Evolutionary conservation across 2,329 filamentous ascomycete species (phyloP).

Genomic region (Emergomyces pasteurianus): DNA sequence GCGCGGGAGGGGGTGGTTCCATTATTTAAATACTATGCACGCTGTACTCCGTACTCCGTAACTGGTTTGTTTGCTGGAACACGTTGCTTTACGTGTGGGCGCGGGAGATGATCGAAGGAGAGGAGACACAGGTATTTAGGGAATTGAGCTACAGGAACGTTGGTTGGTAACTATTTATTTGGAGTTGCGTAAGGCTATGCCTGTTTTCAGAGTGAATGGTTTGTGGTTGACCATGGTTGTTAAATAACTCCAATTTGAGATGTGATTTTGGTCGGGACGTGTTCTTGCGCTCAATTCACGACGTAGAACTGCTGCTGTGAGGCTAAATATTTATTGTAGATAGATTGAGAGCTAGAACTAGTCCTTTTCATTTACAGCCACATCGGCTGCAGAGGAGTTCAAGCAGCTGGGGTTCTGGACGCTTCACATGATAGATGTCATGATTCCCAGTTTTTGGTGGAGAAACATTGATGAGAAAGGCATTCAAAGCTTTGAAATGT

Average conservation of each 20-base stretch:
- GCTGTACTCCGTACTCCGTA: too few relatives aligned
- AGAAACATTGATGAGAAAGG: not conserved
- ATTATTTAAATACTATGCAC: too few relatives aligned
- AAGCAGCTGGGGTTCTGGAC: too few relatives aligned
- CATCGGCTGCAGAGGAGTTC: too few relatives aligned
- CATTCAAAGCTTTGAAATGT: not conserved
- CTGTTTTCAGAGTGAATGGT: too few relatives aligned
- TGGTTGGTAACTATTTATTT: too few relatives aligned
- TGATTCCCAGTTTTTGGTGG: not conserved
- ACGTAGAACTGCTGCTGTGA: not conserved
- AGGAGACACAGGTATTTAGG: too few relatives aligned
- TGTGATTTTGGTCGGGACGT: too few relatives aligned
- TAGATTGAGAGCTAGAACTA: not conserved
- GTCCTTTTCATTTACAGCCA: too few relatives aligned
- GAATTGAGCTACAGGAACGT: not conserved
- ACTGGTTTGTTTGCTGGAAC: not conserved
- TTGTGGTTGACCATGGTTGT: too few relatives aligned
- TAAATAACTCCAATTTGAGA: too few relatives aligned
- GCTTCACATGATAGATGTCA: not conserved
- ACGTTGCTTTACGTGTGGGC: not conserved
- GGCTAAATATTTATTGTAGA: not conserved
- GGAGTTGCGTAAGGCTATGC: too few relatives aligned
- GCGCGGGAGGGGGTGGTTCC: not conserved
- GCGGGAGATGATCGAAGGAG: not conserved
- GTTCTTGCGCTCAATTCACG: not conserved